phyloP scores from a whole-genome alignment of 228 moss, liverwort and hornwort genomes.

The Sphagnum fallax region DNA sequence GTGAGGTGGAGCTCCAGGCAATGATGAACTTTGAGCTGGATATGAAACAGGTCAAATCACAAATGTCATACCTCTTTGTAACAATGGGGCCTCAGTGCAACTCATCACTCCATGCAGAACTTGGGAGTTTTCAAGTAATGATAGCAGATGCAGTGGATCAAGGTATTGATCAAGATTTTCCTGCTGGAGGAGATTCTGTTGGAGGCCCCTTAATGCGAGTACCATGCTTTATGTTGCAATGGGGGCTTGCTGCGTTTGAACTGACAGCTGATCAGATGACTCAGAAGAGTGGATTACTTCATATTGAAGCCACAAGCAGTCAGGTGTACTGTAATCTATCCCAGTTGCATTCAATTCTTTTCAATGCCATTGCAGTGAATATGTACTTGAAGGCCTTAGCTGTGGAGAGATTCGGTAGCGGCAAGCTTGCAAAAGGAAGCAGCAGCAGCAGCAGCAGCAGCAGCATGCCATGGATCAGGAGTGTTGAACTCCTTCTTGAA shows the following conservation, averaged over 20 bases:
- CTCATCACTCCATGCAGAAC: slow-evolving; percentile 61
- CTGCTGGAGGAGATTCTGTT: slow-evolving; percentile 43
- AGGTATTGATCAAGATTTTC: slow-evolving; percentile 19
- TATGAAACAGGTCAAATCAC: slow-evolving; percentile 48
- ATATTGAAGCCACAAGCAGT: slow-evolving; percentile 64
- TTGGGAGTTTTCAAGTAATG: slow-evolving; percentile 65
- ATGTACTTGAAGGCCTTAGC: slow-evolving; percentile 44
- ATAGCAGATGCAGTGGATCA: slow-evolving; percentile 63
- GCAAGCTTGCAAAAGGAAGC: slow-evolving; percentile 26
- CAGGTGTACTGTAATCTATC: slow-evolving; percentile 54
- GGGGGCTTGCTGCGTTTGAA: slow-evolving; percentile 60
- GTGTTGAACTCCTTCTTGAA: slow-evolving; percentile 45
- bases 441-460: slow-evolving; percentile 35
- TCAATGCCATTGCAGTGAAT: slow-evolving; percentile 48
- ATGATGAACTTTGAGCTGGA: background rate
- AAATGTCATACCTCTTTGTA: slow-evolving; percentile 74
- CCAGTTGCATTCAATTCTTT: slow-evolving; percentile 65
- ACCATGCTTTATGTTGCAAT: slow-evolving; percentile 83
- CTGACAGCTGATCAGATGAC: slow-evolving; percentile 23
- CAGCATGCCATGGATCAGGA: slow-evolving; percentile 23
- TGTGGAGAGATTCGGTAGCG: slow-evolving; percentile 1
- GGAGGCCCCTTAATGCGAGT: slow-evolving; percentile 65
- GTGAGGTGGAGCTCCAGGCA: background rate
- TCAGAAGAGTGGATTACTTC: slow-evolving; percentile 36
- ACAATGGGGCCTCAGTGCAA: slow-evolving; percentile 46